A percentile compares a stretch with the other conserved stretches of the same genome.
phyloP scores from a whole-genome alignment of 2,329 filamentous ascomycete genomes.

The Aspergillus vadensis region DNA sequence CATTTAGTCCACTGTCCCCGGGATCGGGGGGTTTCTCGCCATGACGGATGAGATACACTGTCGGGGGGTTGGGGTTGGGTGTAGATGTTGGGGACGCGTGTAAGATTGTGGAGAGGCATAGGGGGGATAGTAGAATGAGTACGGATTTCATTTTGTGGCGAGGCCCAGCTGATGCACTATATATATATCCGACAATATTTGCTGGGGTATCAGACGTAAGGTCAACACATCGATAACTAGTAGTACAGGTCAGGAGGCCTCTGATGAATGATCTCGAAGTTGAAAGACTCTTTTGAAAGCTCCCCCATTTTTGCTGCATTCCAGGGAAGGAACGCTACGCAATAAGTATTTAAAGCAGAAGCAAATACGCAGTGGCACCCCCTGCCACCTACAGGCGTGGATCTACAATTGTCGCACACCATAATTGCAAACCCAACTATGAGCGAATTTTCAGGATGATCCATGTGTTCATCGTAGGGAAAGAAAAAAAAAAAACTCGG shows the following conservation, averaged over 20 bases:
- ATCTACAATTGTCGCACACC: neutral
- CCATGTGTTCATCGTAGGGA: neutral
- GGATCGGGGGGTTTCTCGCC: conserved; percentile 31
- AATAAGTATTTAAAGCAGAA: too few species aligned
- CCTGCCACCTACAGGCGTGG: neutral
- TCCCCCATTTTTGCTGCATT: too few species aligned
- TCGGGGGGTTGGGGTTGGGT: conserved; percentile 18
- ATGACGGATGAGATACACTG: conserved; percentile 35
- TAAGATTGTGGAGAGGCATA: neutral
- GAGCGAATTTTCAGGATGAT: conserved; percentile 1
- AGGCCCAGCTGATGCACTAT: neutral
- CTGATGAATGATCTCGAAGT: too few species aligned
- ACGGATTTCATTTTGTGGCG: neutral
- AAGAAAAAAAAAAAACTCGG: neutral
- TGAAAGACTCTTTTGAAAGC: too few species aligned
- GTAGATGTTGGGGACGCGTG: conserved; percentile 1
- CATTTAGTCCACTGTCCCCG: conserved; percentile 26
- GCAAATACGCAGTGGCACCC: too few species aligned
- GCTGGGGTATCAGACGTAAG: neutral
- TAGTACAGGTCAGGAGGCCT: too few species aligned
- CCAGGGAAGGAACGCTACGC: too few species aligned
- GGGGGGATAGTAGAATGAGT: neutral
- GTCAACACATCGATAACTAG: neutral
- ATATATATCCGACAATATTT: too few species aligned
- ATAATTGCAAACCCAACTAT: neutral